Evolutionary conservation across 2,329 filamentous ascomycete genomes (phyloP).

Genomic region (Microdochium trichocladiopsis): DNA sequence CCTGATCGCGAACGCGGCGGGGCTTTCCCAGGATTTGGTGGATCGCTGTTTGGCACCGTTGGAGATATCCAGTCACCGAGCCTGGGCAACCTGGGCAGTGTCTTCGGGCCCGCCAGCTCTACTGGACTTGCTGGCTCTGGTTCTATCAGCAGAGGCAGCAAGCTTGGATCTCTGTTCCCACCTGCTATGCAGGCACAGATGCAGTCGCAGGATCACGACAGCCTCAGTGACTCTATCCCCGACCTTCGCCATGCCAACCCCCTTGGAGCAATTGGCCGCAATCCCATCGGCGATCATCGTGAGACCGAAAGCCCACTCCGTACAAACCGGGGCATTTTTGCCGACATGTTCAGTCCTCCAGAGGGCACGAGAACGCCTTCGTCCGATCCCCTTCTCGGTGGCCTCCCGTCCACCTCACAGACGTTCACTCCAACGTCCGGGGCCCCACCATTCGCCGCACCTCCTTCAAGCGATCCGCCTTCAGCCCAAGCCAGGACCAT

Average conservation of each 20-base stretch:
- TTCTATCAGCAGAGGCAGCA: conserved; percentile 69
- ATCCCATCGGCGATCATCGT: conserved; percentile 44
- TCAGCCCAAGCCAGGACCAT: conserved; percentile 74
- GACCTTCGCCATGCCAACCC: conserved; percentile 56
- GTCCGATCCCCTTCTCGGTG: conserved; percentile 18
- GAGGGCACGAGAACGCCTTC: conserved; percentile 24
- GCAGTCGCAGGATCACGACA: conserved; percentile 63
- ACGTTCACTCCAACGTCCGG: conserved; percentile 20
- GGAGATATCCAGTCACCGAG: conserved; percentile 73
- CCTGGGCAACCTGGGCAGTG: conserved; percentile 57
- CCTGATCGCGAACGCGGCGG: conserved; percentile 58
- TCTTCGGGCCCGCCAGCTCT: conserved; percentile 60
- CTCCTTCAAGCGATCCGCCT: conserved; percentile 38
- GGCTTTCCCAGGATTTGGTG: conserved; percentile 60
- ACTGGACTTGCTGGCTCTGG: conserved; percentile 49
- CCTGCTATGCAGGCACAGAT: conserved; percentile 86
- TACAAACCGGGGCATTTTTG: conserved; percentile 45
- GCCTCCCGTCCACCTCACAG: conserved; percentile 18
- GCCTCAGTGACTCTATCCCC: conserved; percentile 46
- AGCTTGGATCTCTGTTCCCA: conserved; percentile 82
- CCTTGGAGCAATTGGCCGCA: conserved; percentile 61
- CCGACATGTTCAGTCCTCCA: conserved; percentile 41
- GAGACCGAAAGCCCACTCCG: conserved; percentile 56
- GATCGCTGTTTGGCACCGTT: conserved; percentile 70
- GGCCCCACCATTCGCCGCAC: conserved; percentile 24